Conservation (phyloP, 495 filamentous ascomycete species). For the Letharia columbiana region DNA sequence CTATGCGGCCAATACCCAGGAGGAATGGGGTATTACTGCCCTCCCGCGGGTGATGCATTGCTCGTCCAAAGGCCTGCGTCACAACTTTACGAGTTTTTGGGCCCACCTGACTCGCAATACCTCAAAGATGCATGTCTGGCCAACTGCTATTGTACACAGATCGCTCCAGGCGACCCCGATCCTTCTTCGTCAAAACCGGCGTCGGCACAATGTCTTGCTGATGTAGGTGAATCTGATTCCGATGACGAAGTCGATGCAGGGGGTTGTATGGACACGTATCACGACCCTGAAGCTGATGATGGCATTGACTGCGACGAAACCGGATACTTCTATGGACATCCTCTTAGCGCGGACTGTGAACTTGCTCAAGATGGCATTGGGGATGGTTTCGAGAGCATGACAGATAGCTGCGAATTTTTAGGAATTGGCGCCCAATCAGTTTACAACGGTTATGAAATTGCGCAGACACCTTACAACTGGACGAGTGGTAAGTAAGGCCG, state of each 20-base stretch:
- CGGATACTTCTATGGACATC: neutral
- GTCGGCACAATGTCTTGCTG: constrained; percentile 3
- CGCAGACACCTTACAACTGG: neutral
- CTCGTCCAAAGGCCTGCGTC: neutral
- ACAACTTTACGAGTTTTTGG: neutral
- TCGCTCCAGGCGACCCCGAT: neutral
- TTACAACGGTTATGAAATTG: neutral
- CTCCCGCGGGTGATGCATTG: neutral
- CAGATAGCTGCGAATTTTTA: neutral
- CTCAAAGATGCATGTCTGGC: constrained; percentile 1
- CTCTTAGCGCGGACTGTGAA: neutral
- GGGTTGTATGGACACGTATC: neutral
- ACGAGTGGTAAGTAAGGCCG: neutral
- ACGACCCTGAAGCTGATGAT: neutral
- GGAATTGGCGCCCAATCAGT: neutral
- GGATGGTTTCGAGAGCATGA: neutral
- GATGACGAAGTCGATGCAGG: neutral
- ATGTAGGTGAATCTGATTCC: neutral
- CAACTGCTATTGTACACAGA: neutral
- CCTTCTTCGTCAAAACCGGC: neutral
- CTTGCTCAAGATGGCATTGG: constrained; percentile 3
- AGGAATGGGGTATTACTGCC: neutral
- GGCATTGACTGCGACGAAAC: neutral
- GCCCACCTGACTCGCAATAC: neutral
- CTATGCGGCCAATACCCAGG: neutral